phyloP scores from a whole-genome alignment of 2,329 filamentous ascomycete genomes.

The Penicillium freii region DNA sequence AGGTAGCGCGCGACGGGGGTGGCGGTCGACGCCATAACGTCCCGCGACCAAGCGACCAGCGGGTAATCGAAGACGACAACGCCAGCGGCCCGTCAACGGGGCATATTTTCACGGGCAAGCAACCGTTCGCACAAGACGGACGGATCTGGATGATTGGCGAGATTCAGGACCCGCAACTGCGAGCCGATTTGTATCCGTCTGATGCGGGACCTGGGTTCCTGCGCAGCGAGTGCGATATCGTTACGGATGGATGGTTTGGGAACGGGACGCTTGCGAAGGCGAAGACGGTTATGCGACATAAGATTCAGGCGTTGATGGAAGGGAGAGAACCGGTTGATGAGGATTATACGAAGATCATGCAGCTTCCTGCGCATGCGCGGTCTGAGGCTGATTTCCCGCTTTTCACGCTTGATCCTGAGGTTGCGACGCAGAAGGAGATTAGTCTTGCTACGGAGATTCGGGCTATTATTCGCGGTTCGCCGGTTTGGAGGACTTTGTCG shows the following conservation, averaged over 20 bases:
- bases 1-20: conserved; percentile 33
- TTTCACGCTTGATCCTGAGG: conserved; percentile 29
- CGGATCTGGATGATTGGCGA: conserved; percentile 96
- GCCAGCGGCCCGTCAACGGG: conserved; percentile 14
- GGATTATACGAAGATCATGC: conserved; percentile 38
- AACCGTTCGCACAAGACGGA: conserved; percentile 68
- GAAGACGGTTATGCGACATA: conserved; percentile 83
- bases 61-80: not conserved
- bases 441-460: conserved; percentile 38
- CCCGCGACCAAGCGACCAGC: conserved; percentile 17
- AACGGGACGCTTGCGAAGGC: conserved; percentile 79
- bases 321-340: conserved; percentile 33
- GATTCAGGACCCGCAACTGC: conserved; percentile 75
- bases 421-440: conserved; percentile 25
- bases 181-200: conserved; percentile 61
- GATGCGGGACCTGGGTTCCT: conserved; percentile 52
- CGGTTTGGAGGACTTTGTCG: conserved; percentile 25
- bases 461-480: conserved; percentile 33
- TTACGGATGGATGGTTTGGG: conserved; percentile 77
- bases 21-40: conserved; percentile 31
- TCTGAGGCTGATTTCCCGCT: conserved; percentile 18
- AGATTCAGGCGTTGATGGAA: conserved; percentile 66
- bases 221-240: conserved; percentile 57
- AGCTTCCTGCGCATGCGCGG: conserved; percentile 38
- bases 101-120: conserved; percentile 80